Conservation (phyloP, 352 stramenopile genomes). For the Plasmopara viticola region DNA sequence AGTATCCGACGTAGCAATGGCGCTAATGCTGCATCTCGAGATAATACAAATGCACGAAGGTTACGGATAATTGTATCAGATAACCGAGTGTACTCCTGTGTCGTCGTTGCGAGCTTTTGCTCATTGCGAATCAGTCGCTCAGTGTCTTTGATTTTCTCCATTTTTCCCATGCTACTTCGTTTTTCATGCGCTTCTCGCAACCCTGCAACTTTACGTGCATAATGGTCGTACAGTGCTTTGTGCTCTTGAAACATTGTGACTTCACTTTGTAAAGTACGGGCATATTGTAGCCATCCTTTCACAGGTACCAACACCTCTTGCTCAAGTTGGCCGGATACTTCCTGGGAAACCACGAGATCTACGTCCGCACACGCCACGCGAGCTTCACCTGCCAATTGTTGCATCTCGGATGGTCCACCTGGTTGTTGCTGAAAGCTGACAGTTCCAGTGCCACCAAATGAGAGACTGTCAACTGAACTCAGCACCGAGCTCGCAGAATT, state of each 20-base stretch:
- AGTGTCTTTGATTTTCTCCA: constrained; percentile 66
- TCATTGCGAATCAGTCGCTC: constrained; percentile 80
- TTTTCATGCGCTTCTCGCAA: constrained; percentile 66
- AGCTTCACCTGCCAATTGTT: constrained; percentile 50
- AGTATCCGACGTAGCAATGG: constrained; percentile 61
- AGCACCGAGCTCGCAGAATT: constrained; percentile 46
- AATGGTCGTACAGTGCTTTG: constrained; percentile 74
- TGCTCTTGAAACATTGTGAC: constrained; percentile 47
- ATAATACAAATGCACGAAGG: constrained; percentile 53
- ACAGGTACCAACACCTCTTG: constrained; percentile 53
- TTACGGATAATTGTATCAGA: constrained; percentile 56
- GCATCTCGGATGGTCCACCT: constrained; percentile 50
- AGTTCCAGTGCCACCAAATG: constrained; percentile 22
- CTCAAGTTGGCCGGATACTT: constrained; percentile 48
- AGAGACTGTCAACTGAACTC: constrained; percentile 39
- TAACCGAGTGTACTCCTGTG: constrained; percentile 56
- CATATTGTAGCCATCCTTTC: constrained; percentile 50
- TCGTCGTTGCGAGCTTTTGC: constrained; percentile 63
- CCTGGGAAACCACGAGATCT: constrained; percentile 49
- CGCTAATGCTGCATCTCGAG: constrained; percentile 50
- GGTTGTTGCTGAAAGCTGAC: constrained; percentile 20
- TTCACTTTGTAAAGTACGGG: constrained; percentile 37
- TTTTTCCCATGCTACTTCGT: constrained; percentile 35
- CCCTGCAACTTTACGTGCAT: constrained; percentile 62
- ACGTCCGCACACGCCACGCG: constrained; percentile 52